Evolutionary conservation across 495 filamentous ascomycete species (phyloP).

Genomic region (Collariella sp.): DNA sequence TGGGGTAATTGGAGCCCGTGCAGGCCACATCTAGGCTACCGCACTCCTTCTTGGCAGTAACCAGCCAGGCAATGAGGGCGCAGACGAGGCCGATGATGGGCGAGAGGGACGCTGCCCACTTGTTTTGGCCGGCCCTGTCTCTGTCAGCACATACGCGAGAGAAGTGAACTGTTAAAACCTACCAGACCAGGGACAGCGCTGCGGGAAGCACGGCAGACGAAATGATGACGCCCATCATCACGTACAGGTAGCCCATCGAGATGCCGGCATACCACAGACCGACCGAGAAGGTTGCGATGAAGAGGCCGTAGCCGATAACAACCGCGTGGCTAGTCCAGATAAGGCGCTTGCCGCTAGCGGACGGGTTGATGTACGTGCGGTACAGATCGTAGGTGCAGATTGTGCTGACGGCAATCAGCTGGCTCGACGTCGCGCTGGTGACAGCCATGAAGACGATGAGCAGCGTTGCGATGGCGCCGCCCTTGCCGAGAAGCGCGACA

Average conservation of each 20-base stretch:
- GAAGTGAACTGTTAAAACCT: neutral
- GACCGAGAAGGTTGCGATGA: constrained; percentile 79
- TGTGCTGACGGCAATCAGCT: constrained; percentile 85
- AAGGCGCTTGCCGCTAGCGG: constrained; percentile 63
- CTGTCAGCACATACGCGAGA: neutral
- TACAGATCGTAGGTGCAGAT: constrained; percentile 94
- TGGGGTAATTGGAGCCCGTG: constrained; percentile 77
- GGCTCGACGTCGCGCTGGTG: constrained; percentile 79
- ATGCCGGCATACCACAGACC: constrained; percentile 62
- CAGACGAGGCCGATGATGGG: constrained; percentile 70
- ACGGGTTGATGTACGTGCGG: constrained; percentile 55
- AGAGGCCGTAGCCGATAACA: constrained; percentile 66
- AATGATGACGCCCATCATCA: constrained; percentile 90
- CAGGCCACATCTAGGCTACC: constrained; percentile 64
- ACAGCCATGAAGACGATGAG: constrained; percentile 96
- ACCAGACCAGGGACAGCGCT: constrained; percentile 66
- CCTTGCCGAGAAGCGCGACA: constrained; percentile 80
- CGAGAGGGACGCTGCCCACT: constrained; percentile 63
- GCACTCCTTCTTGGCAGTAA: constrained; percentile 72
- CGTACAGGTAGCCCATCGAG: constrained; percentile 58
- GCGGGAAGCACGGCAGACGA: constrained; percentile 79
- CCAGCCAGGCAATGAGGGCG: constrained; percentile 81
- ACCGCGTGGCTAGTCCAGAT: constrained; percentile 79
- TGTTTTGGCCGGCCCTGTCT: constrained; percentile 61
- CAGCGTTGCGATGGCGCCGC: constrained; percentile 74